Evolutionary conservation across 805 yeast genomes (phyloP).

Genomic region (Candida peoriensis): DNA sequence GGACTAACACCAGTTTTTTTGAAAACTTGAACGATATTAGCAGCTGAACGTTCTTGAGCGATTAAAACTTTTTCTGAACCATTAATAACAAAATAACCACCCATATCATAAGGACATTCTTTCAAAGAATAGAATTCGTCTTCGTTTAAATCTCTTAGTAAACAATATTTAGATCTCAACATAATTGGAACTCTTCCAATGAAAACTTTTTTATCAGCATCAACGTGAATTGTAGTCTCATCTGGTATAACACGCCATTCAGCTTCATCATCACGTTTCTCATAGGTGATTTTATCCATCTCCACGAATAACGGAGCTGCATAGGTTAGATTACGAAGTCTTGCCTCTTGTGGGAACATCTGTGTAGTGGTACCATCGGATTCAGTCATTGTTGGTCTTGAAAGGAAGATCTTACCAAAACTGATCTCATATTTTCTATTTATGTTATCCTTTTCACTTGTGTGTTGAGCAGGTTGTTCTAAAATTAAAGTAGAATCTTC

Average conservation of each 20-base stretch:
- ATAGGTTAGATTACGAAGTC: conserved; percentile 92
- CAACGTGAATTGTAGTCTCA: conserved; percentile 55
- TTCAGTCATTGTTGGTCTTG: conserved; percentile 97
- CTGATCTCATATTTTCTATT: conserved; percentile 92
- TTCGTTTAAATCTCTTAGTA: conserved; percentile 83
- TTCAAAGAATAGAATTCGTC: conserved; percentile 91
- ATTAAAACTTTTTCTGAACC: conserved; percentile 97
- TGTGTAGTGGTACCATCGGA: conserved; percentile 99
- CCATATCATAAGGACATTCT: conserved; percentile 99
- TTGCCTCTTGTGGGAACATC: conserved; percentile 96
- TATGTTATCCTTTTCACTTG: conserved; percentile 82
- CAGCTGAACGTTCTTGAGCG: conserved; percentile 98
- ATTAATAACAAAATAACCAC: conserved; percentile 97
- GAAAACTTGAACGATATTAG: conserved; percentile 97
- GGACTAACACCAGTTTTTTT: conserved; percentile 98
- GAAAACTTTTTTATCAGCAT: conserved; percentile 73
- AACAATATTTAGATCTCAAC: conserved; percentile 95
- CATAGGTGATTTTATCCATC: conserved; percentile 85
- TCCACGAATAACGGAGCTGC: conserved; percentile 95
- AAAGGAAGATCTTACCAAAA: conserved; percentile 95
- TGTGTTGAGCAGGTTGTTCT: conserved; percentile 98
- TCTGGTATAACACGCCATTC: conserved; percentile 57
- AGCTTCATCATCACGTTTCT: conserved; percentile 70
- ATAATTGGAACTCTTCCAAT: conserved; percentile 97
- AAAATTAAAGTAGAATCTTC: conserved; percentile 92